A percentile compares a stretch with the other conserved stretches of the same genome.
phyloP scores from a whole-genome alignment of 257 asterid genomes.

The Thymus mandschuricus region DNA sequence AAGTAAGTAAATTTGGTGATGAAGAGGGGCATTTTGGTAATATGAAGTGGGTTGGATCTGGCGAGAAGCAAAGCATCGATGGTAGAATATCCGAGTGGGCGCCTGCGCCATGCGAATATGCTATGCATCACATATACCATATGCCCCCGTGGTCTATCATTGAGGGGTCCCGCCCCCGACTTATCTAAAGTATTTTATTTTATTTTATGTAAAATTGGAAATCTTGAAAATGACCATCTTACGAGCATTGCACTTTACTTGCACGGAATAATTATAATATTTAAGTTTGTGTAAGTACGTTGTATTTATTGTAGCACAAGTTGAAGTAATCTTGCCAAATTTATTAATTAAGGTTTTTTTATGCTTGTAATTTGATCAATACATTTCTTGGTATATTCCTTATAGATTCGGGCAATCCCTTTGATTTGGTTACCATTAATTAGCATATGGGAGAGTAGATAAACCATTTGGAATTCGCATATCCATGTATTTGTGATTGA shows the following conservation, averaged over 20 bases:
- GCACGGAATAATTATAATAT: neutral
- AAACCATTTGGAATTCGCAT: too few species aligned
- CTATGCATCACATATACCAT: conserved; percentile 31
- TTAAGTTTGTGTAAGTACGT: too few species aligned
- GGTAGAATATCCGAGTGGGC: conserved; percentile 54
- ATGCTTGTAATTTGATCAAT: too few species aligned
- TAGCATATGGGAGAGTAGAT: too few species aligned
- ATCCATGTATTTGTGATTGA: too few species aligned
- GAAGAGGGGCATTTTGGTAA: conserved; percentile 26
- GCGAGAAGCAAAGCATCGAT: conserved; percentile 31
- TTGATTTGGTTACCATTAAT: too few species aligned
- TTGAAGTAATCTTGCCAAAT: too few species aligned
- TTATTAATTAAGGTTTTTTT: too few species aligned
- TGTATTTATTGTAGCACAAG: too few species aligned
- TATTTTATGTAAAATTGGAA: neutral
- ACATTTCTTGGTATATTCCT: too few species aligned
- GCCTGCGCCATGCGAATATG: conserved; percentile 55
- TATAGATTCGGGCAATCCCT: too few species aligned
- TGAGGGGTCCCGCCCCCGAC: neutral
- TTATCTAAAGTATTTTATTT: neutral
- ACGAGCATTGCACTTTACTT: neutral
- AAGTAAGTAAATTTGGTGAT: too few species aligned
- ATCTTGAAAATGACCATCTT: neutral
- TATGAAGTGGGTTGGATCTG: conserved; percentile 1
- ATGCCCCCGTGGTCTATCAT: conserved; percentile 30